A percentile compares a stretch with the other conserved stretches of the same genome.
Conservation (phyloP, 1,139 yeast genomes). For the Hanseniaspora gamundiae region DNA sequence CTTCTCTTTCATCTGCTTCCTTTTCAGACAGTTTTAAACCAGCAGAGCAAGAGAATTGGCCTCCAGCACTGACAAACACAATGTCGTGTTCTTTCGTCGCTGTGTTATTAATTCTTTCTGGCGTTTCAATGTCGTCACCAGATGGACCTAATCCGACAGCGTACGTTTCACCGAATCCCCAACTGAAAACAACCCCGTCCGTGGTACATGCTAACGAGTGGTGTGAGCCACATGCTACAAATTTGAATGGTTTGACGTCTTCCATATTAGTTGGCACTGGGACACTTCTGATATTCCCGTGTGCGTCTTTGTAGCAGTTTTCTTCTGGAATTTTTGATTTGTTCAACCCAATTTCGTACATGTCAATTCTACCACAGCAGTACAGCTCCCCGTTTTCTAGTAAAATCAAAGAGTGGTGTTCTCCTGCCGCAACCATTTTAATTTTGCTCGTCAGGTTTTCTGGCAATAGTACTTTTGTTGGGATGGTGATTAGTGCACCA, state of each 20-base stretch:
- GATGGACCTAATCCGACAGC: constrained; percentile 91
- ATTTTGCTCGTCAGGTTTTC: constrained; percentile 32
- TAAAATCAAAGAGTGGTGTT: constrained; percentile 80
- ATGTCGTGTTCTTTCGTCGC: constrained; percentile 78
- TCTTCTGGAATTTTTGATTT: constrained; percentile 47
- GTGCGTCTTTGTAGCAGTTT: constrained; percentile 58
- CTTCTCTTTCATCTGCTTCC: constrained; percentile 50
- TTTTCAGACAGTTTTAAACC: constrained; percentile 59
- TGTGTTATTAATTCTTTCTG: constrained; percentile 81
- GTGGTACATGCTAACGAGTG: constrained; percentile 78
- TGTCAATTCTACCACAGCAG: constrained; percentile 85
- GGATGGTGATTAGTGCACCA: constrained; percentile 69
- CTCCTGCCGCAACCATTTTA: constrained; percentile 71
- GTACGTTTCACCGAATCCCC: constrained; percentile 98
- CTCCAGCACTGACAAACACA: constrained; percentile 73
- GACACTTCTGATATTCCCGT: constrained; percentile 75
- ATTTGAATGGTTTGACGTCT: constrained; percentile 46
- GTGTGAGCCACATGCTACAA: constrained; percentile 77
- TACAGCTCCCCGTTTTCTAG: constrained; percentile 60
- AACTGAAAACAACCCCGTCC: constrained; percentile 78
- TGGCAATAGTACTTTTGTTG: constrained; percentile 56
- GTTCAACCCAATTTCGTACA: constrained; percentile 70
- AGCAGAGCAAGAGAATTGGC: constrained; percentile 85
- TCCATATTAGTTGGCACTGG: constrained; percentile 69
- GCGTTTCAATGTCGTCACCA: constrained; percentile 78